Base-by-base conservation (phyloP, 2,329 filamentous ascomycete genomes). In the Aspergillus ibericus region DNA sequence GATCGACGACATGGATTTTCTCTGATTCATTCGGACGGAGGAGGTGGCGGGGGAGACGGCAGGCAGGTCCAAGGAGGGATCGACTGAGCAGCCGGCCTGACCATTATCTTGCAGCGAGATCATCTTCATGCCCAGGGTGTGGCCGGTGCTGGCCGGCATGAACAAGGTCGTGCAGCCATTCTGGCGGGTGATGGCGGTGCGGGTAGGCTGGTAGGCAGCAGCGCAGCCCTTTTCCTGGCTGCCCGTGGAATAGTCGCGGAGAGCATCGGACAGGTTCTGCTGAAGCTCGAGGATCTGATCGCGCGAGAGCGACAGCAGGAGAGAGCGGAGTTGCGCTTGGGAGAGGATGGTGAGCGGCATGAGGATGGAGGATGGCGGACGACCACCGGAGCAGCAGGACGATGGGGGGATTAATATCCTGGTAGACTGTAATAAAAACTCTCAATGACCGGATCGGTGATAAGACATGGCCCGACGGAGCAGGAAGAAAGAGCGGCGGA, bases 161-260 rank as follows among this genome's bases (percentile, higher is more conserved):
- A 89, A 88, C 9, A 89, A 76, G 3, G 85, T 88, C 1, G 83
- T 85, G 32, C 82, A 81, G 3, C 86, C 86, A 79, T 86, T 82
- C 53, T 81, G 82, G 12, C 84, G 82, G 53, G 83, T 84, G 53
- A 89, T 80, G 1, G 82, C 78, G 1, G 85, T 88, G 40, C 86
- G 80, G 57, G 83, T 80, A 0, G 86, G 86, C 60, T 90, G 87
- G 61, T 84, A 87, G 9, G 80, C 78, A 1, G 84, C 82, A 55
- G 81, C 83, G 64, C 83, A 87, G 35, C 82, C 82, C 35, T 83
- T 77, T 36, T 82, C 80, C 56, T 88, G 85, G 22, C 80, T 82
- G 3, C 83, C 82, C 13, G 85, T 87, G 0, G 86, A 88, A 67
- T 89, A 90, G 68, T 85, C 84, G 65, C 85, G 84, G 4, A 89